Conservation (phyloP, 2,329 filamentous ascomycete genomes). For the Apiospora saccharicola region DNA sequence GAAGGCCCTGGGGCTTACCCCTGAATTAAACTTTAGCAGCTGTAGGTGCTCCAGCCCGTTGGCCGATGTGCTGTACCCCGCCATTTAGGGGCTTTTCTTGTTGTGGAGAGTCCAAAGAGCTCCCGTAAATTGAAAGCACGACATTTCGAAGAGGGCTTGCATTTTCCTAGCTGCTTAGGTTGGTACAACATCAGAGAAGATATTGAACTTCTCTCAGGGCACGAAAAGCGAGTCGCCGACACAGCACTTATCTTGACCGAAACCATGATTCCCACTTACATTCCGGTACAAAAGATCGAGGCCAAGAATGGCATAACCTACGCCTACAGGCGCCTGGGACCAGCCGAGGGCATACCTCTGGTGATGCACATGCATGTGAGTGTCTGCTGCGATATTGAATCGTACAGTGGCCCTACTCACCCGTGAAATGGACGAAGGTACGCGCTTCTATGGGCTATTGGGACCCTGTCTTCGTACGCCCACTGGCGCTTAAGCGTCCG, state of each 20-base stretch:
- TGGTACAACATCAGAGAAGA: background rate
- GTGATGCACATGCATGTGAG: slow-evolving; percentile 20
- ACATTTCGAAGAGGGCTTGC: background rate
- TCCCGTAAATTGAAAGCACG: background rate
- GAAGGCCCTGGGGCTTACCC: background rate
- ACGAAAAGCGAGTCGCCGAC: background rate
- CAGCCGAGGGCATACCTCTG: background rate
- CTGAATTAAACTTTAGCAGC: background rate
- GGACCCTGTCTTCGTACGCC: slow-evolving; percentile 11
- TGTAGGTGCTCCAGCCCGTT: background rate
- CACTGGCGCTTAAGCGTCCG: background rate
- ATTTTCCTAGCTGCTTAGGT: background rate
- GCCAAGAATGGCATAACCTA: slow-evolving; percentile 7
- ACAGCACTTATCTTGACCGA: no score
- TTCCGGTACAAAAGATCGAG: slow-evolving; percentile 15
- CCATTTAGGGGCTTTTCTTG: background rate
- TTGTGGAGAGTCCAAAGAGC: background rate
- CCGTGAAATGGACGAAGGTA: background rate
- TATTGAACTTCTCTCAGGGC: background rate
- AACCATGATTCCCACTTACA: slow-evolving; percentile 13
- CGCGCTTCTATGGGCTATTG: slow-evolving; percentile 21
- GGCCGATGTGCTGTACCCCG: background rate
- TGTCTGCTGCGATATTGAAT: background rate
- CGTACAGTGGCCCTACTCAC: background rate
- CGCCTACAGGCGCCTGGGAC: slow-evolving; percentile 11